Evolutionary conservation across 2,329 filamentous ascomycete genomes (phyloP).

Genomic region (Huntiella omanensis): DNA sequence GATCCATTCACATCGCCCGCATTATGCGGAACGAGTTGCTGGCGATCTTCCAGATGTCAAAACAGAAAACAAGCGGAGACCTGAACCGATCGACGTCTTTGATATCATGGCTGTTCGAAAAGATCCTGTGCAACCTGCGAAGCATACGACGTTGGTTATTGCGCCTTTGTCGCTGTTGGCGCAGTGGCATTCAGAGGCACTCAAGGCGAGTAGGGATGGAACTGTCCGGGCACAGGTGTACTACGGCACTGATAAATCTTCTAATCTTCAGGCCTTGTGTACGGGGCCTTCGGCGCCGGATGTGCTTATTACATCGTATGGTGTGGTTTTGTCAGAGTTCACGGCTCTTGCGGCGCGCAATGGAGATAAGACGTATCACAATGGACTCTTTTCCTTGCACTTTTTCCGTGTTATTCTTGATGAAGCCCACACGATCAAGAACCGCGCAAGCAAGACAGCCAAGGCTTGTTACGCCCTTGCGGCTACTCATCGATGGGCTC

Average conservation of each 20-base stretch:
- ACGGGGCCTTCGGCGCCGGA: slow-evolving; percentile 70
- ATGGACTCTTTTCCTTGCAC: slow-evolving; percentile 72
- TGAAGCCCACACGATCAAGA: slow-evolving; percentile 88
- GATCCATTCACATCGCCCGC: slow-evolving; percentile 55
- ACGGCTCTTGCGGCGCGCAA: slow-evolving; percentile 20
- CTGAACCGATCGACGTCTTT: slow-evolving; percentile 1
- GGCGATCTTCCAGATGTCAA: not conserved
- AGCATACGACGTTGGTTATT: slow-evolving; percentile 83
- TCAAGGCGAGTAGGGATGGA: slow-evolving; percentile 71
- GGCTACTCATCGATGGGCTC: slow-evolving; percentile 72
- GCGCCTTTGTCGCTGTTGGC: slow-evolving; percentile 92
- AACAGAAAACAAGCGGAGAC: not conserved
- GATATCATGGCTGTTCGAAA: slow-evolving; percentile 1
- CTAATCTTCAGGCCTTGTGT: slow-evolving; percentile 63
- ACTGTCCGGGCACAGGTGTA: slow-evolving; percentile 75
- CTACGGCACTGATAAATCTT: slow-evolving; percentile 71
- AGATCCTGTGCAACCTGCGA: slow-evolving; percentile 41
- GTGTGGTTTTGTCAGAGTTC: slow-evolving; percentile 78
- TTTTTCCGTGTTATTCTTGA: slow-evolving; percentile 94
- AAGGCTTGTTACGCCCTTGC: slow-evolving; percentile 84
- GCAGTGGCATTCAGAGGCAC: slow-evolving; percentile 91
- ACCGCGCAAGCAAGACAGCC: slow-evolving; percentile 75
- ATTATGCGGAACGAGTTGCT: not conserved
- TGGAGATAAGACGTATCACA: slow-evolving; percentile 45
- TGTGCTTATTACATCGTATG: slow-evolving; percentile 88